phyloP scores from a whole-genome alignment of 2,329 filamentous ascomycete genomes.

The Cladosporium sp. region DNA sequence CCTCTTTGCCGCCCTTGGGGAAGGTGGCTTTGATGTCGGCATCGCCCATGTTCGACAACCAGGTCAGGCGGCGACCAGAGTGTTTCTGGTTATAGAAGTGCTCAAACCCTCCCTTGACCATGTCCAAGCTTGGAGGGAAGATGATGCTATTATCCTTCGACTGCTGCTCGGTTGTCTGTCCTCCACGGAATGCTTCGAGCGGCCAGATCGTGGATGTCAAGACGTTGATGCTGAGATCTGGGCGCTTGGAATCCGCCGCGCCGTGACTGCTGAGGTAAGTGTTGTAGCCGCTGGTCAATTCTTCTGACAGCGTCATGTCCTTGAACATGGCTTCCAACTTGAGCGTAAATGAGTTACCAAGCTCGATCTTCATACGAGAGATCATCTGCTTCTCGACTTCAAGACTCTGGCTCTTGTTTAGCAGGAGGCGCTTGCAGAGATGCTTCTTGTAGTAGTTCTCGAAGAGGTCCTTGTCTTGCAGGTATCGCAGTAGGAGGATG shows the following conservation, averaged over 20 bases:
- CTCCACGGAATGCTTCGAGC: constrained; percentile 72
- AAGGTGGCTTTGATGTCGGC: constrained; percentile 82
- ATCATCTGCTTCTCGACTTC: constrained; percentile 96
- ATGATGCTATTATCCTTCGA: constrained; percentile 51
- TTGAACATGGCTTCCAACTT: constrained; percentile 98
- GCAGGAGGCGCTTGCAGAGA: constrained; percentile 77
- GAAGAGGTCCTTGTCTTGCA: constrained; percentile 89
- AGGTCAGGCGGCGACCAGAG: constrained; percentile 81
- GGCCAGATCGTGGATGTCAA: constrained; percentile 96
- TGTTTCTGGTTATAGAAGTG: constrained; percentile 83
- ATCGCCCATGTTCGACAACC: constrained; percentile 71
- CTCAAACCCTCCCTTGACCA: constrained; percentile 77
- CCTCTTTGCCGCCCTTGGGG: constrained; percentile 66
- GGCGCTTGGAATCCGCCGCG: constrained; percentile 55
- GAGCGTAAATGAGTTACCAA: constrained; percentile 87
- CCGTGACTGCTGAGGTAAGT: constrained; percentile 58
- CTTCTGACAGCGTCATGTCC: constrained; percentile 83
- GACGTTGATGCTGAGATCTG: constrained; percentile 79
- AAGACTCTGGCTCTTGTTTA: constrained; percentile 82
- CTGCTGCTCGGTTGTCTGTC: constrained; percentile 40
- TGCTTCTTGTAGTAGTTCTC: constrained; percentile 99
- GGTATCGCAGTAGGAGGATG: constrained; percentile 78
- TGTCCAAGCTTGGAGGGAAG: constrained; percentile 69
- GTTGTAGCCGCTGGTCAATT: constrained; percentile 73
- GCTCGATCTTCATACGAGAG: constrained; percentile 91